phyloP scores from a whole-genome alignment of 352 stramenopile species.

The Hyaloperonospora arabidopsidis region DNA sequence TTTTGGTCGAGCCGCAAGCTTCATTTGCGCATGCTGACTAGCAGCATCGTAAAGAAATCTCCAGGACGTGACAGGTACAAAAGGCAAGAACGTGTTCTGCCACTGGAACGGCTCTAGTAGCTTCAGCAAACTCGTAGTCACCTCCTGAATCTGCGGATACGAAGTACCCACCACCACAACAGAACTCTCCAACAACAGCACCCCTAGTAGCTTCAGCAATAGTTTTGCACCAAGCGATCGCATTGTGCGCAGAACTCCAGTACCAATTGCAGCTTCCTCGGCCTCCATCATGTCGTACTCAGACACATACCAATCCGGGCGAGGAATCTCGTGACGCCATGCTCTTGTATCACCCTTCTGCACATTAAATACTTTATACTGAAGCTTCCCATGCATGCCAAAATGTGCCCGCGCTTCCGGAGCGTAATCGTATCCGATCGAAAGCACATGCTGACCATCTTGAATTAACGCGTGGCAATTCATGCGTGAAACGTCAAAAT shows the following conservation, averaged over 20 bases:
- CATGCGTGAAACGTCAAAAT: constrained; percentile 73
- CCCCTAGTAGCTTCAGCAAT: constrained; percentile 58
- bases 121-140: constrained; percentile 58
- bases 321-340: constrained; percentile 63
- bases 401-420: constrained; percentile 21
- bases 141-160: constrained; percentile 68
- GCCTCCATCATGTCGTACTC: constrained; percentile 51
- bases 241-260: constrained; percentile 47
- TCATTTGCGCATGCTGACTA: constrained; percentile 44
- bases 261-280: constrained; percentile 30
- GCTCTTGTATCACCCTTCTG: constrained; percentile 40
- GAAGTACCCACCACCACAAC: constrained; percentile 68
- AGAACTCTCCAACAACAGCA: constrained; percentile 65
- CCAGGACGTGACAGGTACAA: constrained; percentile 67
- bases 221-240: constrained; percentile 59
- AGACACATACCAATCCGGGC: constrained; percentile 66
- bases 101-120: constrained; percentile 73
- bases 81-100: constrained; percentile 73
- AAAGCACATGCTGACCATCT: constrained; percentile 56
- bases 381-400: constrained; percentile 27
- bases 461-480: constrained; percentile 70
- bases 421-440: constrained; percentile 46
- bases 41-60: constrained; percentile 58
- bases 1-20: constrained; percentile 46
- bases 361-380: constrained; percentile 64